Conservation (phyloP, 176 grass and related monocot species). For the Juncus effusus region DNA sequence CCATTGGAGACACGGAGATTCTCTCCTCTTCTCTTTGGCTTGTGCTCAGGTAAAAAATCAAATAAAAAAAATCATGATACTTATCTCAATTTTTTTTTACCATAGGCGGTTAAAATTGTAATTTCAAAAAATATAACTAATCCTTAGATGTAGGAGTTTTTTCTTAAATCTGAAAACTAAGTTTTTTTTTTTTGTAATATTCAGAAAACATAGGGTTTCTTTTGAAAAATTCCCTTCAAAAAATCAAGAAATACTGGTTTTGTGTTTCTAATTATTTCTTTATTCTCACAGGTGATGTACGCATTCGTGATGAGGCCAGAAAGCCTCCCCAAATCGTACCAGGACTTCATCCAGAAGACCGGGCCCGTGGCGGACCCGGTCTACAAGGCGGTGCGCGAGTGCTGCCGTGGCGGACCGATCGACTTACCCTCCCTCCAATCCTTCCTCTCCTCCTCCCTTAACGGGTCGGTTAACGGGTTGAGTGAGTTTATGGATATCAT, state of each 20-base stretch:
- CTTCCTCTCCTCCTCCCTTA: slow-evolving; percentile 58
- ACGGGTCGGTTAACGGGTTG: slow-evolving; percentile 31
- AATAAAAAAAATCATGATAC: slow-evolving; percentile 6
- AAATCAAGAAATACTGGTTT: not conserved
- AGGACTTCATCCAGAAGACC: slow-evolving; percentile 97
- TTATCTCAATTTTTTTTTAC: too few species aligned
- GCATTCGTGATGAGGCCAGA: slow-evolving; percentile 97
- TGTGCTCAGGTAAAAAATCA: slow-evolving; percentile 79
- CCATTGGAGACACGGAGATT: slow-evolving; percentile 96
- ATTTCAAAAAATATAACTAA: too few species aligned
- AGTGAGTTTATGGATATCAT: slow-evolving; percentile 56
- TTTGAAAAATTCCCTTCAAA: not conserved
- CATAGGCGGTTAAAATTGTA: too few species aligned
- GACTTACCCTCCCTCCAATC: slow-evolving; percentile 58
- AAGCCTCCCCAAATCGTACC: slow-evolving; percentile 94
- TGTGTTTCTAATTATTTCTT: slow-evolving; percentile 25
- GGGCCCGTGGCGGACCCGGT: slow-evolving; percentile 88
- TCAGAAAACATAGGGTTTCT: too few species aligned
- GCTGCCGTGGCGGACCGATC: slow-evolving; percentile 77
- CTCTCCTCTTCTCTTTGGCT: slow-evolving; percentile 85
- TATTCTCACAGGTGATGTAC: slow-evolving; percentile 86
- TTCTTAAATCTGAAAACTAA: not conserved
- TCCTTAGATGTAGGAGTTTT: too few species aligned
- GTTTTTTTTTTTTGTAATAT: too few species aligned
- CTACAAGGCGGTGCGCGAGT: slow-evolving; percentile 69